A percentile compares a stretch with the other conserved stretches of the same genome.
These are phyloP conservation scores for Trapa incisa DNA, from an alignment of 345 rosid genomes.

Conservation along the genomic window DNA sequence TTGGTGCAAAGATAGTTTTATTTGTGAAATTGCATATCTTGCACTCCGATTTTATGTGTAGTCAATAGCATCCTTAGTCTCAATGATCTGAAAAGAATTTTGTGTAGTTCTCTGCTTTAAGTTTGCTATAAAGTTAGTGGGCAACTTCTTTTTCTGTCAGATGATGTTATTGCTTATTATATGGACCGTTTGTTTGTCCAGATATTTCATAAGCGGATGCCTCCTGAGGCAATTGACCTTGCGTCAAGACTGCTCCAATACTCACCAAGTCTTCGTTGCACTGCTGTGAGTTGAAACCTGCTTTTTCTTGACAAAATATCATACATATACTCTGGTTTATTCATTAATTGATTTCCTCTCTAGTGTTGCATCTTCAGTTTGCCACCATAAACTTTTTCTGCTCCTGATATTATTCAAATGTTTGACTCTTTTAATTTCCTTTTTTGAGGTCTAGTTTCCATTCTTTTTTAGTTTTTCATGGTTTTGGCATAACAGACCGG, in stretches of 20 bases:
- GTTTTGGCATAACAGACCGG: too few relatives aligned
- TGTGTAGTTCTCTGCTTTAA: not conserved
- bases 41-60: too few relatives aligned
- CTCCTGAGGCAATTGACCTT: constrained; percentile 87
- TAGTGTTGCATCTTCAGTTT: constrained; percentile 1
- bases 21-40: too few relatives aligned
- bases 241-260: constrained; percentile 80
- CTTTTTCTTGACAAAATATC: not conserved
- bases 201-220: constrained; percentile 79
- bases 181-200: constrained; percentile 10
- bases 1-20: too few relatives aligned
- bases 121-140: not conserved
- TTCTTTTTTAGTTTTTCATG: not conserved
- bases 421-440: too few relatives aligned
- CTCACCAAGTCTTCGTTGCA: constrained; percentile 68
- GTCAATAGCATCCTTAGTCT: too few relatives aligned
- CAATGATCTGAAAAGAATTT: too few relatives aligned
- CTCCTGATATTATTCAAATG: not conserved
- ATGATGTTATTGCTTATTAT: not conserved
- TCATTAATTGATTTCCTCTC: not conserved
- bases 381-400: not conserved
- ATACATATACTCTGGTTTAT: not conserved
- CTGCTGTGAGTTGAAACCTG: constrained; percentile 46
- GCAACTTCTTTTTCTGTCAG: not conserved
- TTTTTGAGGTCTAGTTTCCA: too few relatives aligned